Percentiles rank a stretch among this genome's conserved stretches.
phyloP scores from a whole-genome alignment of 305 asterid species.

The Rubia peregrina region DNA sequence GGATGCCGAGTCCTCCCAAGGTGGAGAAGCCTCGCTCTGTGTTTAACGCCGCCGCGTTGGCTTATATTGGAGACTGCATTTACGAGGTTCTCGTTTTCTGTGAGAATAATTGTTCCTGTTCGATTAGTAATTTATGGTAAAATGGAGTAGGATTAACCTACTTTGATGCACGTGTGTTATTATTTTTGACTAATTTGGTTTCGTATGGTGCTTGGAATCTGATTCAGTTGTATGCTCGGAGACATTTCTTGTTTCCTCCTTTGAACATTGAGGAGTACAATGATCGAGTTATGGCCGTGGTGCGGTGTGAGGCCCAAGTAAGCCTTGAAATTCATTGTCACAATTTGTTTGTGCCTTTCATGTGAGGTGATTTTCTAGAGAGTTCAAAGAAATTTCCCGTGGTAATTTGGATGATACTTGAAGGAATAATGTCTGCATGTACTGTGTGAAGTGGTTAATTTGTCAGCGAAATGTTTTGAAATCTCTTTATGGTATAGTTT shows the following conservation, averaged over 20 bases:
- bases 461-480: too few relatives aligned
- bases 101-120: not conserved
- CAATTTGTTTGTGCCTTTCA: not conserved
- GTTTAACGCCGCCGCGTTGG: constrained; percentile 80
- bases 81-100: constrained; percentile 48
- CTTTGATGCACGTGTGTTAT: not conserved
- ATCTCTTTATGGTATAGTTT: not conserved
- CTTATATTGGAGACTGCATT: constrained; percentile 87
- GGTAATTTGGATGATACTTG: not conserved
- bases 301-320: constrained; percentile 99
- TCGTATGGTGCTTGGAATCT: constrained; percentile 15
- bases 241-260: constrained; percentile 85
- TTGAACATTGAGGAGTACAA: constrained; percentile 70
- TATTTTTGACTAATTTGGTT: not conserved
- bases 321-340: constrained; percentile 12
- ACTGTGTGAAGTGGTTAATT: not conserved
- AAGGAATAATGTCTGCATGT: not conserved
- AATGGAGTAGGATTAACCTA: not conserved
- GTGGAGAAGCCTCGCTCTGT: constrained; percentile 83
- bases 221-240: constrained; percentile 84
- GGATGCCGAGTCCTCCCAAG: constrained; percentile 75
- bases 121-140: not conserved
- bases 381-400: not conserved
- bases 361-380: not conserved
- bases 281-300: constrained; percentile 87